Conservation (phyloP, 2,329 filamentous ascomycete species). For the Didymella lethalis region DNA sequence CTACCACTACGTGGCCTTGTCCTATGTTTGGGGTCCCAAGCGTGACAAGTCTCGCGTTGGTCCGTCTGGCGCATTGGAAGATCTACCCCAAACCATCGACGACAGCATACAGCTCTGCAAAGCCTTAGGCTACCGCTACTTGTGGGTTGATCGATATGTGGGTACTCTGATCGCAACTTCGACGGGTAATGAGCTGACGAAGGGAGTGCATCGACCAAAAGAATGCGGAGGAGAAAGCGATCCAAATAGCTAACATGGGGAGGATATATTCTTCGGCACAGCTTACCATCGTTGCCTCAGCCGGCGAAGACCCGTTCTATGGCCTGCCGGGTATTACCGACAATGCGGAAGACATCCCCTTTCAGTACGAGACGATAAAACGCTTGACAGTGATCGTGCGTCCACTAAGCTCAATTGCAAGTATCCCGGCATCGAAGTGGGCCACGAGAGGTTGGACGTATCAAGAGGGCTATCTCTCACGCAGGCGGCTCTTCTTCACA, state of each 20-base stretch:
- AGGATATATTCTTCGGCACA: constrained; percentile 4
- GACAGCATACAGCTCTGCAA: no score
- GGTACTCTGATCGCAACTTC: no score
- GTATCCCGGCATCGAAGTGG: constrained; percentile 2
- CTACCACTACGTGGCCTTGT: no score
- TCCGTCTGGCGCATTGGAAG: no score
- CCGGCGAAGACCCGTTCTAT: constrained; percentile 1
- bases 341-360: not conserved
- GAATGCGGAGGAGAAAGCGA: not conserved
- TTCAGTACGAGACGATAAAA: not conserved
- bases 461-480: constrained; percentile 7
- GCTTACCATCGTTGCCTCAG: constrained; percentile 3
- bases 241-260: constrained; percentile 3
- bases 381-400: not conserved
- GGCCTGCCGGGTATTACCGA: constrained; percentile 1
- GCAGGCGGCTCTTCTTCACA: constrained; percentile 1
- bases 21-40: no score
- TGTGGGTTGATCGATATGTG: no score
- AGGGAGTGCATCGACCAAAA: constrained; percentile 3
- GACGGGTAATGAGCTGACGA: no score
- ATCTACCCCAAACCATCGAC: no score
- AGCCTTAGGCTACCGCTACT: no score
- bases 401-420: not conserved
- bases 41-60: no score
- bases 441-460: constrained; percentile 4